Percentiles rank a stretch among this genome's conserved stretches.
These are phyloP conservation scores for Scalesia atractyloides DNA, from an alignment of 129 eudicot genomes.

Conservation along the genomic window DNA sequence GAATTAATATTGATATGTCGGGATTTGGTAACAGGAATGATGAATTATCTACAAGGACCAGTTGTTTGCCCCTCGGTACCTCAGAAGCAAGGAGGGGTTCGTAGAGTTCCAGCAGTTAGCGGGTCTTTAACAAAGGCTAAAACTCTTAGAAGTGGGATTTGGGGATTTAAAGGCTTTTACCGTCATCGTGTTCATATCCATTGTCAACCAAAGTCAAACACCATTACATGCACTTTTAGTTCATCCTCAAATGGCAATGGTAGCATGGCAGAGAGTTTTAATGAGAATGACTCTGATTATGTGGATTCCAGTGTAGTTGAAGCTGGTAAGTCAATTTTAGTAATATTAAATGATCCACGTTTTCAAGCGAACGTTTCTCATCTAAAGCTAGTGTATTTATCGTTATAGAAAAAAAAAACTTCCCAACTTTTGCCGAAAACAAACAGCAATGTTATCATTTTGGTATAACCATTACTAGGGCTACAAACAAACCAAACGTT, in stretches of 20 bases:
- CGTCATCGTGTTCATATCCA: slow-evolving; percentile 33
- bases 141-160: slow-evolving; percentile 52
- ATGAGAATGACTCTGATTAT: slow-evolving; percentile 69
- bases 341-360: not conserved
- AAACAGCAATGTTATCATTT: not conserved
- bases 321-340: slow-evolving; percentile 66
- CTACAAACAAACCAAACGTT: too few relatives aligned
- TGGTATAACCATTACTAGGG: not conserved
- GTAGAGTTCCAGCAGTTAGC: slow-evolving; percentile 35
- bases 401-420: not conserved
- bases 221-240: slow-evolving; percentile 39
- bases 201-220: slow-evolving; percentile 27
- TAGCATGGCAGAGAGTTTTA: slow-evolving; percentile 45
- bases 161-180: slow-evolving; percentile 52
- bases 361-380: not conserved
- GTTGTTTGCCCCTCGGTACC: slow-evolving; percentile 68
- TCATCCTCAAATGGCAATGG: slow-evolving; percentile 48
- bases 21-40: slow-evolving; percentile 40
- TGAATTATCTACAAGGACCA: slow-evolving; percentile 89
- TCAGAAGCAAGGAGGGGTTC: slow-evolving; percentile 55
- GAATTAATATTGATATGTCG: not conserved
- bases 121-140: slow-evolving; percentile 45
- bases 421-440: not conserved
- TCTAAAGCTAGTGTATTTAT: not conserved
- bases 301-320: slow-evolving; percentile 79